Conservation (phyloP, 805 yeast genomes). For the Pichia rugopelliculosa region DNA sequence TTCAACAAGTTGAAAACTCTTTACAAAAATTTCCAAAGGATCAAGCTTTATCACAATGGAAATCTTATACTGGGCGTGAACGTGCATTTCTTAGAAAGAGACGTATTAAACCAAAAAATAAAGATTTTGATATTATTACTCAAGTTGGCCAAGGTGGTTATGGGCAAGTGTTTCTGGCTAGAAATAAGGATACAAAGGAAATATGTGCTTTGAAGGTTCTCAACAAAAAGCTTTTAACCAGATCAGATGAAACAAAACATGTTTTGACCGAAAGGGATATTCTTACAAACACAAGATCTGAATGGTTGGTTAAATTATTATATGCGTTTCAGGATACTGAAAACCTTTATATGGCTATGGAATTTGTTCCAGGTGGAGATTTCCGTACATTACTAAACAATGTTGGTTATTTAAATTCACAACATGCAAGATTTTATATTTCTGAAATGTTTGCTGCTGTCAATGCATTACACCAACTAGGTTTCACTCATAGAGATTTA, state of each 20-base stretch:
- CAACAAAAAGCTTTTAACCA: conserved; percentile 77
- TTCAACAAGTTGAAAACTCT: conserved; percentile 58
- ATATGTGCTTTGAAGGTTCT: conserved; percentile 91
- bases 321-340: conserved; percentile 94
- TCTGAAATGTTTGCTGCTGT: conserved; percentile 96
- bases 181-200: conserved; percentile 89
- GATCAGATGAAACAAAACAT: conserved; percentile 91
- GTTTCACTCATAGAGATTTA: conserved; percentile 93
- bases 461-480: conserved; percentile 87
- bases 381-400: conserved; percentile 89
- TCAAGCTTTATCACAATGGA: conserved; percentile 58
- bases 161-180: conserved; percentile 96
- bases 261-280: conserved; percentile 95
- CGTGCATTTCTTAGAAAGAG: conserved; percentile 78
- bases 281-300: conserved; percentile 88
- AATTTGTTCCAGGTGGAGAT: conserved; percentile 99
- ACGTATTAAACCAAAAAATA: conserved; percentile 85
- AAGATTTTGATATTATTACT: conserved; percentile 92
- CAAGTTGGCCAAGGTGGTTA: conserved; percentile 99
- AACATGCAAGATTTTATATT: conserved; percentile 91
- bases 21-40: conserved; percentile 29
- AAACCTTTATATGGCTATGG: conserved; percentile 93
- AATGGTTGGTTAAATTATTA: conserved; percentile 89
- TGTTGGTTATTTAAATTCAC: conserved; percentile 87
- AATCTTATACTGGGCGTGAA: conserved; percentile 75